Evolutionary conservation across 148 eudicot genomes (phyloP).

Genomic region (Rhododendron kiyosumense): DNA sequence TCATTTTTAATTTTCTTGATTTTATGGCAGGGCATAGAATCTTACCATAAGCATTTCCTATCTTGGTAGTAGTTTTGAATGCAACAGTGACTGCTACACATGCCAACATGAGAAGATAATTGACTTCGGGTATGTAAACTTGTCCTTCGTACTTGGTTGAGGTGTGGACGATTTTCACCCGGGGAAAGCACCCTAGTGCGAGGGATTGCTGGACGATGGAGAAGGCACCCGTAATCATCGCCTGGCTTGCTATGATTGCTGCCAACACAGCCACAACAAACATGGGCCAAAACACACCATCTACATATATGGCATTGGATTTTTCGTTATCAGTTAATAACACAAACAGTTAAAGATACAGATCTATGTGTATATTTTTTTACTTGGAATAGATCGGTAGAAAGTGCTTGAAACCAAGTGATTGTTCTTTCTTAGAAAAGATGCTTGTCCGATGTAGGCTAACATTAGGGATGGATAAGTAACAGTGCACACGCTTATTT

Average conservation of each 20-base stretch:
- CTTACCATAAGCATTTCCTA: conserved; percentile 45
- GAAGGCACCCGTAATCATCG: conserved; percentile 53
- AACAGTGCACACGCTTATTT: conserved; percentile 21
- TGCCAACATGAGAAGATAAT: conserved; percentile 43
- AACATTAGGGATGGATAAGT: conserved; percentile 21
- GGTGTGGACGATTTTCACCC: conserved; percentile 44
- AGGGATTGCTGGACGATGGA: conserved; percentile 54
- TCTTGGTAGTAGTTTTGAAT: conserved; percentile 41
- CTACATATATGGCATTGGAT: background rate
- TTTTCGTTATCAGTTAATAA: too few species aligned
- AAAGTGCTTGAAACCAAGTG: conserved; percentile 4
- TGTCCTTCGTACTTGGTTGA: conserved; percentile 43
- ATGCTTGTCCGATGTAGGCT: conserved; percentile 24
- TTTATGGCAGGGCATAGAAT: background rate
- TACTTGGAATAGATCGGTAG: conserved; percentile 22
- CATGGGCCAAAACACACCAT: background rate
- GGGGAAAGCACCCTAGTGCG: conserved; percentile 46
- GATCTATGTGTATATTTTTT: background rate
- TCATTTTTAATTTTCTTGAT: too few species aligned
- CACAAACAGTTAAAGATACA: too few species aligned
- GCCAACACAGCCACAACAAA: conserved; percentile 34
- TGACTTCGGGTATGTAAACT: conserved; percentile 48
- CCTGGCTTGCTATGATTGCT: conserved; percentile 56
- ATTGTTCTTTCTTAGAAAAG: conserved; percentile 18
- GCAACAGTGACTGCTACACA: conserved; percentile 37